Base-by-base conservation (phyloP, 768 basidiomycete species). In the Tricholoma saponaceum region DNA sequence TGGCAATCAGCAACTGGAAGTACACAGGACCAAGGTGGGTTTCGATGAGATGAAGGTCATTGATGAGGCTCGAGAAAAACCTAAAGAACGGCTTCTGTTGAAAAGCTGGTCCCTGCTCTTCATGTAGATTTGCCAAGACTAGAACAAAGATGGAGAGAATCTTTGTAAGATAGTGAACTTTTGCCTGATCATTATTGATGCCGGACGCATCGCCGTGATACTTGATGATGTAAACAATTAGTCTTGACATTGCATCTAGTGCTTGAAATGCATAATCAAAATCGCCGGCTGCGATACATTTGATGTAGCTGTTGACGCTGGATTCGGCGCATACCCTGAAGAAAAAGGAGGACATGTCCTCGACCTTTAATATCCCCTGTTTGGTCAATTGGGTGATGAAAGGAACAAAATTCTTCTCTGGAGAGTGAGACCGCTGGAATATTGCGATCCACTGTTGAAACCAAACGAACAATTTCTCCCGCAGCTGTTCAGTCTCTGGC, bases 171-270 rank as follows among this genome's bases (percentile, higher is more conserved):
- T 98, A 98, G 70, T 96, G 92, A 12, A 95, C 92, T 71, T 97
- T 97, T 16, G 95, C 93, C 64, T 93, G 89, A 64, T 96, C 95
- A 65, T 92, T 93, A 72, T 95, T 92, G 58, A 92, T 80, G 9
- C 92, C 94, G 12, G 89, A 86, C 25, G 95, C 92, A 74, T 99
- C 97, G 10, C 95, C 97, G 64, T 98, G 96, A 70, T 98, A 98
- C 77, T 98, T 98, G 83, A 98, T 95, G 75, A 99, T 95, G 72
- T 97, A 94, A 33, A 93, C 90, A 62, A 99, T 92, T 59, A 99
- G 79, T 61, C 94, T 85, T 35, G 96, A 93, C 79, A 98, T 86
- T 1, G 97, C 95, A 71, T 99, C 97, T 65, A 98, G 78, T 14
- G 94, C 90, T 69, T 92, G 94, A 78, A 95, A 98, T 22, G 91